A percentile compares a stretch with the other conserved stretches of the same genome.
Evolutionary conservation across 2,329 filamentous ascomycete species (phyloP).

Genomic region (Monosporascus ibericus): DNA sequence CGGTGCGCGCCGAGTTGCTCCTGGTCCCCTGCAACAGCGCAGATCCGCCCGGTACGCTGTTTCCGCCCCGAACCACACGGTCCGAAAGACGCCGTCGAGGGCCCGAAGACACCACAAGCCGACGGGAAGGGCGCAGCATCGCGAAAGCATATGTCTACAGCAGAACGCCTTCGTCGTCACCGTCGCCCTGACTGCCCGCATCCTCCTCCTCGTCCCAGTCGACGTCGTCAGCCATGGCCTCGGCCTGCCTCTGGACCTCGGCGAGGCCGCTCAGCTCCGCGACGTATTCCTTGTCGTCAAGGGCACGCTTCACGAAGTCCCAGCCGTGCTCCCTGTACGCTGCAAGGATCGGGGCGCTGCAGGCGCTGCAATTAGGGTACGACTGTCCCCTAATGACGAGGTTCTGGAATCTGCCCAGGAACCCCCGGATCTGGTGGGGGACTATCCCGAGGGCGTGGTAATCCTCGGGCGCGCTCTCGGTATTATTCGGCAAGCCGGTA

Average conservation of each 20-base stretch:
- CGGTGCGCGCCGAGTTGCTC: no score
- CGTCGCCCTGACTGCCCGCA: slow-evolving; percentile 13
- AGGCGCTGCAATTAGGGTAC: slow-evolving; percentile 78
- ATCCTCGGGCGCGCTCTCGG: slow-evolving; percentile 44
- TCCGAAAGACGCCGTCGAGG: no score
- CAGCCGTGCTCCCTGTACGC: slow-evolving; percentile 65
- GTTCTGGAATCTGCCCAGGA: slow-evolving; percentile 67
- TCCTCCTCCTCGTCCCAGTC: slow-evolving; percentile 29
- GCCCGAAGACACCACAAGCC: no score
- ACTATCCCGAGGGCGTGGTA: slow-evolving; percentile 62
- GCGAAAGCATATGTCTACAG: slow-evolving; percentile 14
- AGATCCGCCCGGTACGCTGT: no score
- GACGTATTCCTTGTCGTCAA: slow-evolving; percentile 72
- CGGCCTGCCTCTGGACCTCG: slow-evolving; percentile 26
- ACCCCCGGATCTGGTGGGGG: slow-evolving; percentile 76
- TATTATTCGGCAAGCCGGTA: slow-evolving; percentile 28
- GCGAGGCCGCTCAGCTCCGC: slow-evolving; percentile 53
- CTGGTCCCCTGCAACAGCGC: no score
- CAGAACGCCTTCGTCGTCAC: slow-evolving; percentile 27
- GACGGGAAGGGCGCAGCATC: slow-evolving; percentile 13
- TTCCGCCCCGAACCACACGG: no score
- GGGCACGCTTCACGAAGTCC: slow-evolving; percentile 69
- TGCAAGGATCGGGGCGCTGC: slow-evolving; percentile 62
- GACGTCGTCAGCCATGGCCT: slow-evolving; percentile 21
- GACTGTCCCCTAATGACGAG: slow-evolving; percentile 66